Evolutionary conservation across 139 green algal genomes (phyloP).

Genomic region (Micractinium conductrix): DNA sequence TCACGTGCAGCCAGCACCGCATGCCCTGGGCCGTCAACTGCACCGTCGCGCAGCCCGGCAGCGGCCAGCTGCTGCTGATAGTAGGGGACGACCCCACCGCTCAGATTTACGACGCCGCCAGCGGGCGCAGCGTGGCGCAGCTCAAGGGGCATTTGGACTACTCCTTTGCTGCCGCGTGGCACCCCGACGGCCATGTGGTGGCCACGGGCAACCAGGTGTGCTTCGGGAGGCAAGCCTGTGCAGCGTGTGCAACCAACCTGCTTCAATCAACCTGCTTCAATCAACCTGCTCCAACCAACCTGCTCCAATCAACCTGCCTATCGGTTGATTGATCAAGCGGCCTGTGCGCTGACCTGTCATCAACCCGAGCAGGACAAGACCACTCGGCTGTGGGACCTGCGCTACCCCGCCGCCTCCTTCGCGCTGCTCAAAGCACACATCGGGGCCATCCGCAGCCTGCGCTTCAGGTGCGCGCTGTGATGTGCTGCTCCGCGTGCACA

Average conservation of each 20-base stretch:
- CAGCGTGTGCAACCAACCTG: too few species aligned
- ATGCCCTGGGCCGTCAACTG: constrained; percentile 91
- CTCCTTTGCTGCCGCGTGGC: constrained; percentile 93
- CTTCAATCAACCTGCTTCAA: neutral
- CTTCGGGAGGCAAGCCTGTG: neutral
- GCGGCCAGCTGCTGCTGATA: constrained; percentile 54
- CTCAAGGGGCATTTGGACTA: constrained; percentile 90
- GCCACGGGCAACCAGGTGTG: constrained; percentile 90
- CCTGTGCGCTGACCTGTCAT: too few species aligned
- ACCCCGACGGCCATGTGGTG: constrained; percentile 80
- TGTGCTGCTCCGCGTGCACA: too few species aligned
- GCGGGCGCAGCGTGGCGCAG: constrained; percentile 41
- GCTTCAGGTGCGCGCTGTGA: constrained; percentile 7
- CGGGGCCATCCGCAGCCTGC: constrained; percentile 66
- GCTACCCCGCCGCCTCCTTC: constrained; percentile 50
- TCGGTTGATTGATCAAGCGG: too few species aligned
- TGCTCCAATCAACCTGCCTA: too few species aligned
- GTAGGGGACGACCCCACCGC: constrained; percentile 83
- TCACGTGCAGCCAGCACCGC: neutral
- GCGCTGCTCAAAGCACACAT: constrained; percentile 71
- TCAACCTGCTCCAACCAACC: neutral
- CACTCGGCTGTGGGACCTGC: constrained; percentile 82
- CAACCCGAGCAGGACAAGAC: constrained; percentile 89
- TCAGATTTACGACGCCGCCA: constrained; percentile 9
- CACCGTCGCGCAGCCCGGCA: constrained; percentile 48